These are phyloP conservation scores for Spathaspora gorwiae DNA, from an alignment of 805 yeast species.

Conservation along the genomic window DNA sequence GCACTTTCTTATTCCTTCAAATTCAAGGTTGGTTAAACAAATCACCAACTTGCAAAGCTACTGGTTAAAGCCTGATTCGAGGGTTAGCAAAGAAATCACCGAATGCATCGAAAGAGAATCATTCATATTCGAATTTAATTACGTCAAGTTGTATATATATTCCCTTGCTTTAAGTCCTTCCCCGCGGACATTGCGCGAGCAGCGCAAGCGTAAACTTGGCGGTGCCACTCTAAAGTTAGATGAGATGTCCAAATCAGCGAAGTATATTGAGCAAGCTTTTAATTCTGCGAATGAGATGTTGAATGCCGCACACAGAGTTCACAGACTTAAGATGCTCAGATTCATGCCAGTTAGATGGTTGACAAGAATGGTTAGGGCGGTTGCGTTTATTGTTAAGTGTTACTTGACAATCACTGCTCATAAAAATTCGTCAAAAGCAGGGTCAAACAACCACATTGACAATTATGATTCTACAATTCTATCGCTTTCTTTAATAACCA, in stretches of 20 bases:
- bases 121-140: slow-evolving; percentile 75
- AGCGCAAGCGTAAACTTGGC: slow-evolving; percentile 11
- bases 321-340: slow-evolving; percentile 55
- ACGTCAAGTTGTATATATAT: slow-evolving; percentile 77
- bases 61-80: slow-evolving; percentile 26
- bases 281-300: slow-evolving; percentile 79
- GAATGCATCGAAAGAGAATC: slow-evolving; percentile 60
- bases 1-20: slow-evolving; percentile 48
- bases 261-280: slow-evolving; percentile 77
- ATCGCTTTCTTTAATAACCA: slow-evolving; percentile 59
- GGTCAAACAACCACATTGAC: slow-evolving; percentile 9
- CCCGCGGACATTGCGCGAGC: slow-evolving; percentile 14
- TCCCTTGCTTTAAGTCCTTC: slow-evolving; percentile 67
- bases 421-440: slow-evolving; percentile 20
- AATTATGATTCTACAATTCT: slow-evolving; percentile 46
- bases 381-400: slow-evolving; percentile 86
- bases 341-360: slow-evolving; percentile 94
- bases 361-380: slow-evolving; percentile 78
- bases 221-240: slow-evolving; percentile 48
- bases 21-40: slow-evolving; percentile 32
- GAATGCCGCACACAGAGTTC: slow-evolving; percentile 65
- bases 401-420: slow-evolving; percentile 59
- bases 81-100: slow-evolving; percentile 33
- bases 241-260: slow-evolving; percentile 67
- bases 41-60: slow-evolving; percentile 18